Evolutionary conservation across 2,329 filamentous ascomycete species (phyloP).

Genomic region (Chaetomium olivaceum): DNA sequence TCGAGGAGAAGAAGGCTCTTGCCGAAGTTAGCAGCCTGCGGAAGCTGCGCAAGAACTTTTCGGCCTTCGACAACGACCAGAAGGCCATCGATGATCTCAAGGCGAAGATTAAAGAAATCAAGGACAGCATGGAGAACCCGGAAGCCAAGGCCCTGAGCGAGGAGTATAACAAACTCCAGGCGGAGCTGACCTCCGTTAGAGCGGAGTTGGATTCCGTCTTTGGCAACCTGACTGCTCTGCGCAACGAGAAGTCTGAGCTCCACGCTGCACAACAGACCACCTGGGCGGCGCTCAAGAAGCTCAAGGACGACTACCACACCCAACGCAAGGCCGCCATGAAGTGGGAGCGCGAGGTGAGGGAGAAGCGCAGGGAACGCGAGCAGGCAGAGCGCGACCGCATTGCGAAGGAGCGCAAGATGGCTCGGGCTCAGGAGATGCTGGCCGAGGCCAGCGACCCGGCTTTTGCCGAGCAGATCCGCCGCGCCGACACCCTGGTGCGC

Average conservation of each 20-base stretch:
- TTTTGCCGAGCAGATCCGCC: slow-evolving; percentile 89
- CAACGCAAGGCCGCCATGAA: slow-evolving; percentile 79
- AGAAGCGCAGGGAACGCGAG: slow-evolving; percentile 73
- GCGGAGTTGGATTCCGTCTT: slow-evolving; percentile 87
- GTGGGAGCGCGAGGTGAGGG: slow-evolving; percentile 81
- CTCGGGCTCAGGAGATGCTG: slow-evolving; percentile 73
- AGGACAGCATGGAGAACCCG: slow-evolving; percentile 86
- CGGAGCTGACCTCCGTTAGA: slow-evolving; percentile 87
- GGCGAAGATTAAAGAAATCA: slow-evolving; percentile 83
- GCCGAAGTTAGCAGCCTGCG: slow-evolving; percentile 78
- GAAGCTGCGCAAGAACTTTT: slow-evolving; percentile 90
- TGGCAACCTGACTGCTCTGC: slow-evolving; percentile 81
- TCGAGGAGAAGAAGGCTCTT: slow-evolving; percentile 95
- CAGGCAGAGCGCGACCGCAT: slow-evolving; percentile 77
- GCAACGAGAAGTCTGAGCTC: slow-evolving; percentile 81
- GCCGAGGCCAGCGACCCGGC: slow-evolving; percentile 82
- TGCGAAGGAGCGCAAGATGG: slow-evolving; percentile 71
- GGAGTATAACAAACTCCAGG: slow-evolving; percentile 79
- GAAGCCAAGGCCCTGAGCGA: slow-evolving; percentile 87
- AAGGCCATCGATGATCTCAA: slow-evolving; percentile 88
- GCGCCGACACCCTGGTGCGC: slow-evolving; percentile 80
- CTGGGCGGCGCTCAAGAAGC: slow-evolving; percentile 74
- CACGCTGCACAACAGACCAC: slow-evolving; percentile 86
- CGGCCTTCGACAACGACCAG: slow-evolving; percentile 78
- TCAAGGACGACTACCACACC: slow-evolving; percentile 87